Percentiles rank a stretch among this genome's conserved stretches.
phyloP scores from a whole-genome alignment of 345 rosid species.

The Heritiera fomes region DNA sequence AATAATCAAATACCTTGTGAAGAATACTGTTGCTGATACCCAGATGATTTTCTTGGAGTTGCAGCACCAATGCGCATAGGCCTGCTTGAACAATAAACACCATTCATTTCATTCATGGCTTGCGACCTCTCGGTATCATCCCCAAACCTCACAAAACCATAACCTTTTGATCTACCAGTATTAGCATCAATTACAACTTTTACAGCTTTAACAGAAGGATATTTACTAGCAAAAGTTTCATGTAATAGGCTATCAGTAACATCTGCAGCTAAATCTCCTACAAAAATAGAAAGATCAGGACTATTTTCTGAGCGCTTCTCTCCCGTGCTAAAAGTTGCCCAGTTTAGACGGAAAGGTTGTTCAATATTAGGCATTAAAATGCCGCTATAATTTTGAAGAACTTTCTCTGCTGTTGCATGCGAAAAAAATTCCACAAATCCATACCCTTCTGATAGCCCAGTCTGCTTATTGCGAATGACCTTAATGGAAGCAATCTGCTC shows the following conservation, averaged over 20 bases:
- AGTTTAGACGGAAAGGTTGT: conserved; percentile 91
- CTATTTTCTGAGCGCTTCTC: conserved; percentile 85
- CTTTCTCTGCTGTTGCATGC: conserved; percentile 83
- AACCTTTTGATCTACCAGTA: conserved; percentile 95
- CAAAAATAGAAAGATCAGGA: conserved; percentile 88
- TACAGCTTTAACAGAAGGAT: conserved; percentile 87
- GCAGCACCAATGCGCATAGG: conserved; percentile 97
- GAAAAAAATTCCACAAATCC: conserved; percentile 86
- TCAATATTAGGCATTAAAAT: conserved; percentile 76
- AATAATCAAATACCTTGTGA: conserved; percentile 48
- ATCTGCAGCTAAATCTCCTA: conserved; percentile 90
- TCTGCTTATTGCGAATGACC: conserved; percentile 92
- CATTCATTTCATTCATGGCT: conserved; percentile 96
- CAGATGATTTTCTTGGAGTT: conserved; percentile 84
- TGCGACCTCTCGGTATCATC: conserved; percentile 75
- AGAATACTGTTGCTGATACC: conserved; percentile 71
- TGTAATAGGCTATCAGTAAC: conserved; percentile 74
- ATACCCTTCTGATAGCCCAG: conserved; percentile 88
- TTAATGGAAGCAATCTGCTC: conserved; percentile 79
- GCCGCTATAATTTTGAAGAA: conserved; percentile 62
- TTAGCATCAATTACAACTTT: conserved; percentile 88
- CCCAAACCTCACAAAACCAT: conserved; percentile 96
- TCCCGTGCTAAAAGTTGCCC: conserved; percentile 90
- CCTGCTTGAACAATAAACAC: conserved; percentile 85
- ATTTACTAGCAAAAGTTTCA: conserved; percentile 70